phyloP scores from a whole-genome alignment of 306 rosid genomes.

The Luffa aegyptiaca region DNA sequence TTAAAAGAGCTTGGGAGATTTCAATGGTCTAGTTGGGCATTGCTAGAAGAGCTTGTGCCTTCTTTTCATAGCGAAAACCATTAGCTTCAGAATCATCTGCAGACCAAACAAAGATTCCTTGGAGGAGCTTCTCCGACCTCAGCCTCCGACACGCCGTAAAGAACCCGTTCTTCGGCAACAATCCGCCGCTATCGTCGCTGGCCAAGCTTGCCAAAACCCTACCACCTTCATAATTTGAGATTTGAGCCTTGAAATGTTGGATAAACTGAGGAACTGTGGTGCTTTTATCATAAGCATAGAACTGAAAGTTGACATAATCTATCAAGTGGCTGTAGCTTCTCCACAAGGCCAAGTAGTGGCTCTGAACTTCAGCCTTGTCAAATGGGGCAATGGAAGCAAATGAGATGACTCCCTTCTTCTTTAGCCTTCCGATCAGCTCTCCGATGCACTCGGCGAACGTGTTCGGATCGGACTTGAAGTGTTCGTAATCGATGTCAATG shows the following conservation, averaged over 20 bases:
- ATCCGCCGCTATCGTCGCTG: slow-evolving; percentile 53
- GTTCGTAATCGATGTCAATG: slow-evolving; percentile 70
- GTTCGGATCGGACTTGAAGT: slow-evolving; percentile 39
- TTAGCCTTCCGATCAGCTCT: slow-evolving; percentile 37
- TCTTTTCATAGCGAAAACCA: slow-evolving; percentile 58
- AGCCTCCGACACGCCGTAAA: slow-evolving; percentile 45
- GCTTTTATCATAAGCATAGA: slow-evolving; percentile 62
- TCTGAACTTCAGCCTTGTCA: slow-evolving; percentile 49
- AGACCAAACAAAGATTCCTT: slow-evolving; percentile 73
- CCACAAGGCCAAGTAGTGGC: slow-evolving; percentile 63
- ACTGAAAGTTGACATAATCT: slow-evolving; percentile 77
- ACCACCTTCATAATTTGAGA: slow-evolving; percentile 51
- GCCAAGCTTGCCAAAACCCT: slow-evolving; percentile 54
- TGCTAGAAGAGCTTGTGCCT: slow-evolving; percentile 53
- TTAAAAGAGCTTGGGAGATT: not conserved
- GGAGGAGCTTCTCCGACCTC: slow-evolving; percentile 33
- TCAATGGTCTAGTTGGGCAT: slow-evolving; percentile 10
- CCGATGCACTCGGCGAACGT: slow-evolving; percentile 66
- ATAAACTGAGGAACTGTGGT: slow-evolving; percentile 52
- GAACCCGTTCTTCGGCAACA: slow-evolving; percentile 46
- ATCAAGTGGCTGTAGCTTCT: slow-evolving; percentile 43
- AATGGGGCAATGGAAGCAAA: slow-evolving; percentile 82
- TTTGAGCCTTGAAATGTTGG: slow-evolving; percentile 41
- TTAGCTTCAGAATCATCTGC: slow-evolving; percentile 70
- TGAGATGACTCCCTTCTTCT: slow-evolving; percentile 32